Conservation (phyloP, 2,329 filamentous ascomycete species). For the Calonectria naviculata region DNA sequence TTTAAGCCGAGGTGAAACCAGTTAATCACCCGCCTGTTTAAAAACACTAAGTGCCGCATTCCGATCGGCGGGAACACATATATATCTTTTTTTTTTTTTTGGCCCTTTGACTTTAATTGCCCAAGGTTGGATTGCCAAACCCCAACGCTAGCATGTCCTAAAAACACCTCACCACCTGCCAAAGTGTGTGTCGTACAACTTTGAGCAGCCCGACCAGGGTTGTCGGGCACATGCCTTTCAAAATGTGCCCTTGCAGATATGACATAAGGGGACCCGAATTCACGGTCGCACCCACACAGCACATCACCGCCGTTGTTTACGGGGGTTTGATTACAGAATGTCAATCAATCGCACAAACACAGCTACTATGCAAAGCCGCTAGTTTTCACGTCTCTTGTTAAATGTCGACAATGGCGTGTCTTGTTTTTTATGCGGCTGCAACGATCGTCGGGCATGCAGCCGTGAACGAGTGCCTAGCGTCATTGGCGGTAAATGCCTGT, state of each 20-base stretch:
- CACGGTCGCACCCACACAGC: neutral
- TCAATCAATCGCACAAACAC: neutral
- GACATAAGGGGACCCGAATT: neutral
- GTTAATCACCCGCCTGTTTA: neutral
- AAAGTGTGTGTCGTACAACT: neutral
- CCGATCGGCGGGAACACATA: neutral
- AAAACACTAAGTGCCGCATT: neutral
- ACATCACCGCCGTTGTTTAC: neutral
- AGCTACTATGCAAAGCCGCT: neutral
- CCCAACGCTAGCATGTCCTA: neutral
- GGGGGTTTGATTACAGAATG: neutral
- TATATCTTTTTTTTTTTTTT: neutral
- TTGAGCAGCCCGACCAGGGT: neutral
- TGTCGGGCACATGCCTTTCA: neutral
- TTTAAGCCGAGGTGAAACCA: neutral
- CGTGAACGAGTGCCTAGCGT: conserved; percentile 8
- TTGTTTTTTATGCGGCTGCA: conserved; percentile 12
- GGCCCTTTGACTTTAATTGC: neutral
- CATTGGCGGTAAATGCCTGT: conserved; percentile 1
- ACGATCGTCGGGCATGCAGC: conserved; percentile 11
- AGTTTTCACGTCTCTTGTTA: neutral
- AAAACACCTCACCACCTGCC: neutral
- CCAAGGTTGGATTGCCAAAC: neutral
- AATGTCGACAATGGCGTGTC: neutral
- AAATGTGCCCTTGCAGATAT: conserved; percentile 8